Conservation (phyloP, 1,284 basidiomycete genomes). For the Moesziomyces parantarcticus region DNA sequence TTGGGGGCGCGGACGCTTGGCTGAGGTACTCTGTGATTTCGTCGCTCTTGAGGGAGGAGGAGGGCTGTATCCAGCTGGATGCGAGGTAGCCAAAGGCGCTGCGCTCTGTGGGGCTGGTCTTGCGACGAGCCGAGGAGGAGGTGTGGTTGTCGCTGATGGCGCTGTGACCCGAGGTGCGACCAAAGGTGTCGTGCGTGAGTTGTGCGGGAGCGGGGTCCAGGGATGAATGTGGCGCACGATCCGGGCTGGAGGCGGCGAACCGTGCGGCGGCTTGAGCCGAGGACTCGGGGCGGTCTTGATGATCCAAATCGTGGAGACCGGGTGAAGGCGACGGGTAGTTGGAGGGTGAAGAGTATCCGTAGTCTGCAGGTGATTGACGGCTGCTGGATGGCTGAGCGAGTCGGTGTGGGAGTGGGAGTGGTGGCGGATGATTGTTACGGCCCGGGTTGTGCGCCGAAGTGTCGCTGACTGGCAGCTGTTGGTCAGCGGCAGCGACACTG, state of each 20-base stretch:
- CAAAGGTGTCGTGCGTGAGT: constrained; percentile 25
- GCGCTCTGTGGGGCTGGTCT: constrained; percentile 24
- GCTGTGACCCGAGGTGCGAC: constrained; percentile 18
- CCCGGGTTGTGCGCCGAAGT: neutral
- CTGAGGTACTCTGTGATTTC: constrained; percentile 25
- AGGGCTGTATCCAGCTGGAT: constrained; percentile 13
- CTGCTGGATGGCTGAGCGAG: constrained; percentile 2
- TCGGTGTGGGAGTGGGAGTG: neutral
- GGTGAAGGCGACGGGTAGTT: constrained; percentile 14
- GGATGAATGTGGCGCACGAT: constrained; percentile 6
- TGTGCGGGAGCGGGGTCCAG: constrained; percentile 2
- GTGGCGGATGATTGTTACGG: neutral
- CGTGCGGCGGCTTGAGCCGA: constrained; percentile 24
- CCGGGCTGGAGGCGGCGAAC: neutral
- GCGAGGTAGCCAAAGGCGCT: constrained; percentile 25
- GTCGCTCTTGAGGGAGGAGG: constrained; percentile 4
- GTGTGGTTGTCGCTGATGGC: constrained; percentile 11
- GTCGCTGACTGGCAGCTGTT: too few relatives aligned
- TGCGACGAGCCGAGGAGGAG: constrained; percentile 11
- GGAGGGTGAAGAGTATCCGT: constrained; percentile 21
- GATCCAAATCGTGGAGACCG: neutral
- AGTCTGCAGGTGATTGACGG: constrained; percentile 9
- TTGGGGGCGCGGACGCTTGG: constrained; percentile 1
- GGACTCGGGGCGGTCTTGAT: constrained; percentile 15
- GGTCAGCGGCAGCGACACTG: neutral